Evolutionary conservation across 1,284 basidiomycete species (phyloP).

Genomic region (Wallemia mellicola): DNA sequence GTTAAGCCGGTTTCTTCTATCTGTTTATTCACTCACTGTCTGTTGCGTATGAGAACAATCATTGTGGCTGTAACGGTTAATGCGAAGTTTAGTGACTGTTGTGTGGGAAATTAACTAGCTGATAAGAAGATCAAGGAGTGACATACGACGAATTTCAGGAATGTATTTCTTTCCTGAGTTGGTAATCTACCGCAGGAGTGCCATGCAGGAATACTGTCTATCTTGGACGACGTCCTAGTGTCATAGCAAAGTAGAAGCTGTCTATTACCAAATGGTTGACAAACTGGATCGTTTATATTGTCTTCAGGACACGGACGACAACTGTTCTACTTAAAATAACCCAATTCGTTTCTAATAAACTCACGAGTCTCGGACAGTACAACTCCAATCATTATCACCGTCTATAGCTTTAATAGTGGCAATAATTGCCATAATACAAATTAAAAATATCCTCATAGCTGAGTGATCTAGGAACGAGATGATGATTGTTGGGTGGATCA

Average conservation of each 20-base stretch:
- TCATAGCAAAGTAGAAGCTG: background rate
- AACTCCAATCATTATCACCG: too few species aligned
- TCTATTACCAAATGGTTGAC: background rate
- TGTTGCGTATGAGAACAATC: background rate
- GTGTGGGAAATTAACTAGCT: background rate
- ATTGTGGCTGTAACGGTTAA: background rate
- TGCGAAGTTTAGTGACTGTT: background rate
- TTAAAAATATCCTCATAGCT: too few species aligned
- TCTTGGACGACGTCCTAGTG: too few species aligned
- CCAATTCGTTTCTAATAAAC: too few species aligned
- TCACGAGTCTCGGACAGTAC: too few species aligned
- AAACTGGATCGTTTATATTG: background rate
- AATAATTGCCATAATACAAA: too few species aligned
- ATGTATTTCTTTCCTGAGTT: background rate
- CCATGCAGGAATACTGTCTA: background rate
- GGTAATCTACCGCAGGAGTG: background rate
- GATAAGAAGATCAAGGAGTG: too few species aligned
- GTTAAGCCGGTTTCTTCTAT: too few species aligned
- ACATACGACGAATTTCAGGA: background rate
- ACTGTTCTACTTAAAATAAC: background rate
- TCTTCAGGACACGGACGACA: background rate
- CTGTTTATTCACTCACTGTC: too few species aligned
- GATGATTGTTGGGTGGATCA: too few species aligned
- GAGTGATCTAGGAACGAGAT: too few species aligned
- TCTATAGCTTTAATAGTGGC: too few species aligned